Evolutionary conservation across 192 early-diverging fungal species (phyloP).

Genomic region (Podila clonocystis): DNA sequence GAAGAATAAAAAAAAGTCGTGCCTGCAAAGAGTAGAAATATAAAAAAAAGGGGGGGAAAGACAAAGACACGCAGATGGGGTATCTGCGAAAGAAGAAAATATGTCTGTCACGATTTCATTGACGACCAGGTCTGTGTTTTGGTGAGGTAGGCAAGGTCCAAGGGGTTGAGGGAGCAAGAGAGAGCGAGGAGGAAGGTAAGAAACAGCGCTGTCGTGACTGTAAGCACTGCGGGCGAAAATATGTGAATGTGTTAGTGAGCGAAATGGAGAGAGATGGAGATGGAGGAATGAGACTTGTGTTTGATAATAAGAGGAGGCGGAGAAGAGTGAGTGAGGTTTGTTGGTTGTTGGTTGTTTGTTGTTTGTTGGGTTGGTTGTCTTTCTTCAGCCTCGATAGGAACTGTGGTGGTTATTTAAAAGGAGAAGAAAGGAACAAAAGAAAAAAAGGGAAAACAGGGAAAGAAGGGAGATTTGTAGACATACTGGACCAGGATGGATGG

Average conservation of each 20-base stretch:
- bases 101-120: not conserved
- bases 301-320: not conserved
- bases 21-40: not conserved
- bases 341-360: too few species aligned
- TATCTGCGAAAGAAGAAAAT: not conserved
- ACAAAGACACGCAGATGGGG: not conserved
- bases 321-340: not conserved
- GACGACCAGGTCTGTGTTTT: not conserved
- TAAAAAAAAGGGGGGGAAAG: not conserved
- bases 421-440: constrained; percentile 29
- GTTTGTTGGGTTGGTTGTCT: constrained; percentile 29
- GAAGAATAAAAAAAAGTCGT: not conserved
- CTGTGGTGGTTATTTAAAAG: not conserved
- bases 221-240: too few species aligned
- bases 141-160: not conserved
- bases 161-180: not conserved
- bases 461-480: not conserved
- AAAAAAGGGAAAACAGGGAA: constrained; percentile 7
- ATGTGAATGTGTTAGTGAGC: not conserved
- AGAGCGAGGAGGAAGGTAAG: not conserved
- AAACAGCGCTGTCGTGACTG: too few species aligned
- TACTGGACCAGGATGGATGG: not conserved
- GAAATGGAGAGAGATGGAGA: not conserved
- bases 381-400: constrained; percentile 8
- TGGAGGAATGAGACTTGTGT: not conserved